Evolutionary conservation across 2,329 filamentous ascomycete species (phyloP), one percentile per base, ranked within the genome.

Genomic region (Aspergillus fumigatiaffinis): DNA sequence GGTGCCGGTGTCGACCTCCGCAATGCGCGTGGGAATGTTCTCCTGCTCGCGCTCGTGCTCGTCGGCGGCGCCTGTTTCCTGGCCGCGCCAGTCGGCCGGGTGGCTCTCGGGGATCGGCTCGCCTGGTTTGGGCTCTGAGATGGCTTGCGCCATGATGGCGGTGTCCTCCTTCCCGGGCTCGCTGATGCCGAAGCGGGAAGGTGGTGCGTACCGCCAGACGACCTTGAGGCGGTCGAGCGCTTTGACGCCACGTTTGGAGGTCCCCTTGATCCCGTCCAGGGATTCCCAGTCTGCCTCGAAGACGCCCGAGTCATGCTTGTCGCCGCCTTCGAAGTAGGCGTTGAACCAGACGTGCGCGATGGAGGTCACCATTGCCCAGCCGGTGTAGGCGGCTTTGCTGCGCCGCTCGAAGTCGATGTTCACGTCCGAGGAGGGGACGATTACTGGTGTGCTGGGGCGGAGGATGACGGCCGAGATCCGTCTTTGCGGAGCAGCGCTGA

Each of bases 261-360:
- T 92, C 0, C 94, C 94, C 72, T 97, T 97, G 73, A 99, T 92
- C 3, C 94, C 94, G 65, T 99, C 94, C 85, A 99, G 90, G 21
- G 81, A 82, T 20, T 89, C 86, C 86, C 87, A 91, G n/a, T 84
- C 82, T 26, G 86, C 85, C 60, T 87, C 84, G 69, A 89, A 90
- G 6, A 89, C 80, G 9, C 87, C 93, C 9, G 83, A 89, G 47
- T 87, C 82, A 51, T 89, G 82, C 0, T 90, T 80, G 17, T 80
- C 76, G 25, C 89, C 90, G 48, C 92, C 92, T 76, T 97, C 94
- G 67, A 97, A 97, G 74, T 87, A 97, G 1, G 87, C 81, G 69
- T 99, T 99, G 80, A 97, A 96, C 94, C 94, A 99, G 17, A 96
- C 90, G 68, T 97, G 93, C 0, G 92, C 92, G 9, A 97, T 87